Percentiles rank a stretch among this genome's conserved stretches.
phyloP scores from a whole-genome alignment of 192 early-diverging fungal genomes.

The Coemansia erecta region DNA sequence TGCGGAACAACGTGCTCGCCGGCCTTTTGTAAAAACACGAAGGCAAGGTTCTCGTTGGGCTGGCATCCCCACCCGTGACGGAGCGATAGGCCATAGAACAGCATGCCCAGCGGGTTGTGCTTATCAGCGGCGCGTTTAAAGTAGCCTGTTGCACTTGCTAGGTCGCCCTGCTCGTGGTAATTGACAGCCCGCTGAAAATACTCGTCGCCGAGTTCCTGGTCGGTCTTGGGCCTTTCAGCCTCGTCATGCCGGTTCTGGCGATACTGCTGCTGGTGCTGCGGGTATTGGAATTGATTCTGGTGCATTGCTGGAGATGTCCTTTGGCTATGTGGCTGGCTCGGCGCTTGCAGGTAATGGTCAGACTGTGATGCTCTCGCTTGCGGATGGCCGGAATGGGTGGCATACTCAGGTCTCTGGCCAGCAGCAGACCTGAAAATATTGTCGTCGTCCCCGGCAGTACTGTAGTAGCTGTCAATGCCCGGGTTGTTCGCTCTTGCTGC shows the following conservation, averaged over 20 bases:
- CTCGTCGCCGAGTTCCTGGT: slow-evolving; percentile 57
- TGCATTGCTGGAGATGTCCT: slow-evolving; percentile 7
- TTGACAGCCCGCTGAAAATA: slow-evolving; percentile 65
- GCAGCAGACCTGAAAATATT: slow-evolving; percentile 19
- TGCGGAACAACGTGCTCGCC: slow-evolving; percentile 64
- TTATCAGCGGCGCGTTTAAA: slow-evolving; percentile 66
- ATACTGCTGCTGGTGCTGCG: background rate
- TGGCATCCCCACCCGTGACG: slow-evolving; percentile 81
- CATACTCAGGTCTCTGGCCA: slow-evolving; percentile 1
- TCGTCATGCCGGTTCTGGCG: slow-evolving; percentile 7
- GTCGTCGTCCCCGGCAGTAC: slow-evolving; percentile 22
- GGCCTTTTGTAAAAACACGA: slow-evolving; percentile 69
- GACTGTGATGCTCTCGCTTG: too few species aligned
- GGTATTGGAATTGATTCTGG: slow-evolving; percentile 3
- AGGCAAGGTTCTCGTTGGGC: slow-evolving; percentile 62
- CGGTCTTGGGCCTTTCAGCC: slow-evolving; percentile 10
- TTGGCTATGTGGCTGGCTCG: background rate
- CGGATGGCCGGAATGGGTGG: background rate
- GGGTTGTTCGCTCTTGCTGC: slow-evolving; percentile 10
- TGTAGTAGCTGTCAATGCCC: slow-evolving; percentile 38
- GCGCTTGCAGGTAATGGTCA: background rate
- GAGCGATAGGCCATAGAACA: slow-evolving; percentile 72
- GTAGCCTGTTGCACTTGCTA: slow-evolving; percentile 69
- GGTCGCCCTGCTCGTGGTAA: slow-evolving; percentile 67
- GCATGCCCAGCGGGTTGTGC: slow-evolving; percentile 64